Base-by-base conservation (phyloP, 169 alveolate species). In the Cryptosporidium canis region DNA sequence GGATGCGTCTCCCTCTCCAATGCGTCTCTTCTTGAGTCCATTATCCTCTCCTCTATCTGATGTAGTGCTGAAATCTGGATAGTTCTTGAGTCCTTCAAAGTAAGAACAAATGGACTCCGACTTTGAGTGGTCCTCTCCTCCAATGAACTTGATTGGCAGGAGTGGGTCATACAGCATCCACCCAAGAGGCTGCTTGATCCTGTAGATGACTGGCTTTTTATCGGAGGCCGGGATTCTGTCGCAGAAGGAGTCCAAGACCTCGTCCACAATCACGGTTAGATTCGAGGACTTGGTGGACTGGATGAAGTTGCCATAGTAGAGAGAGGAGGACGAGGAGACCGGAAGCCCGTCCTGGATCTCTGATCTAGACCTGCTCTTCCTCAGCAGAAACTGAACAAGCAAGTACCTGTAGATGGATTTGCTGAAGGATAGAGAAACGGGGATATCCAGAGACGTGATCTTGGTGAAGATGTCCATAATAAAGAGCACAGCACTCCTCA, bases 101-200 rank as follows among this genome's bases (percentile, higher is more conserved):
- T 44, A 24, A 7, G 45, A 27, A n/a, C 6, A 35, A 16, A 68
- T 31, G 1, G 47, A 27, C 33, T 68, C 83, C 27, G 3, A 5
- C 27, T 27, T 39, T 12, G 64, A 41, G 29, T 24, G n/a, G 8
- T 58, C 55, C 9, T 77, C 72, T 9, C 35, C 31, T 4, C 44
- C 44, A 41, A 61, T 58, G 71, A 14, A 61, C 27, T 29, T 61
- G 9, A 77, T 12, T 5, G 87, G 87, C 8, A 77, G 18, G 1
- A 61, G 33, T 14, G 87, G 87, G 29, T 77, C 87, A 27, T 77
- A 77, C 1, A 77, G 27, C 87, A 77, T 77, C 87, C 87, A 77
- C 1, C 87, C 87, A 24, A 77, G 29, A 11, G 87, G 87, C 16
- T 77, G 87, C 44, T 77, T 55, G 11, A 77, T 58, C 29, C 39